Conservation (phyloP, 306 rosid species). For the Dalbergia cochinchinensis region DNA sequence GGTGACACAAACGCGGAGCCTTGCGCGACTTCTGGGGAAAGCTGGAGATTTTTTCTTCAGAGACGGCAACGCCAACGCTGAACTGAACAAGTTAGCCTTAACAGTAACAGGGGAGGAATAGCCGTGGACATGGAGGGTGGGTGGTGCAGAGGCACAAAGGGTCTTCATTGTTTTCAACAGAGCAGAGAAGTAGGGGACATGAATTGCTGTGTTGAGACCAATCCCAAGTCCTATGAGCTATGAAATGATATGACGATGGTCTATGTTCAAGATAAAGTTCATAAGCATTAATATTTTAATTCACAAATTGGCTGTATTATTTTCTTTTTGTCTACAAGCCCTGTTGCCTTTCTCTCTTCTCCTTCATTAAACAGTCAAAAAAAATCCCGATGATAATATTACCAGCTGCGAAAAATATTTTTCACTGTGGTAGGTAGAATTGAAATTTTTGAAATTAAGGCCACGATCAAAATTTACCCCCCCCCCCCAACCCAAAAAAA, state of each 20-base stretch:
- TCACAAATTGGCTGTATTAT: background rate
- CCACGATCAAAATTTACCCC: too few species aligned
- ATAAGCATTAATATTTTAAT: conserved; percentile 14
- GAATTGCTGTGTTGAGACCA: background rate
- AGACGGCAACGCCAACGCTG: conserved; percentile 50
- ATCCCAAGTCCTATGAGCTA: background rate
- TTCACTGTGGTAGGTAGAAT: background rate
- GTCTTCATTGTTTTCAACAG: conserved; percentile 53
- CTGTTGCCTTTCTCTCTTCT: background rate
- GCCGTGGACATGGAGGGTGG: conserved; percentile 24
- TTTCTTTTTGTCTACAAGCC: too few species aligned
- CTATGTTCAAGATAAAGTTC: conserved; percentile 25
- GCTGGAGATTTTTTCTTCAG: conserved; percentile 42
- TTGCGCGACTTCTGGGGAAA: conserved; percentile 17
- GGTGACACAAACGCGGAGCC: conserved; percentile 32
- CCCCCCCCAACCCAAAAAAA: too few species aligned
- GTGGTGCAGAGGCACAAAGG: conserved; percentile 49
- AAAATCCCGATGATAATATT: background rate
- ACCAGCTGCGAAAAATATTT: background rate
- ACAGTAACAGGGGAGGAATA: conserved; percentile 31
- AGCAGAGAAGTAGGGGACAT: background rate
- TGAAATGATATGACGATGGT: background rate
- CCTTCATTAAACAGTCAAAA: background rate
- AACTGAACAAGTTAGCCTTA: background rate
- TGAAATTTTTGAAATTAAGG: background rate